phyloP scores from a whole-genome alignment of 805 yeast species.

The Nematodospora valgi region DNA sequence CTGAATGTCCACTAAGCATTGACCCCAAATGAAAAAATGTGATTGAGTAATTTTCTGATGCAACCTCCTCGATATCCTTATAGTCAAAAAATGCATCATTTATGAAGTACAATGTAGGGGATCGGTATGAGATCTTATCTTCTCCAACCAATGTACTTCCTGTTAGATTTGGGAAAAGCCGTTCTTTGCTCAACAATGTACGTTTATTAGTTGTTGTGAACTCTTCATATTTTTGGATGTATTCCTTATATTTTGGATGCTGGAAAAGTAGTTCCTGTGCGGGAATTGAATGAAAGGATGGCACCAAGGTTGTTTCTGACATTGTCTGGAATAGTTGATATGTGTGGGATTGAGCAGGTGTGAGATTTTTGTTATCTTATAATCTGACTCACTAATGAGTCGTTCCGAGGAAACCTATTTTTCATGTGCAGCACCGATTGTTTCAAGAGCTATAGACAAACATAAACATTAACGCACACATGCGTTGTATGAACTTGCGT shows the following conservation, averaged over 20 bases:
- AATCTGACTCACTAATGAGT: too few relatives aligned
- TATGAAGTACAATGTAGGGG: conserved; percentile 30
- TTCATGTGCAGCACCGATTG: too few relatives aligned
- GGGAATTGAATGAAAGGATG: too few relatives aligned
- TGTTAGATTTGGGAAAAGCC: conserved; percentile 32
- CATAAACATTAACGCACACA: too few relatives aligned
- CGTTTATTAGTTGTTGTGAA: conserved; percentile 5
- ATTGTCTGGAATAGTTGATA: too few relatives aligned
- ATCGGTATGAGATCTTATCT: conserved; percentile 31
- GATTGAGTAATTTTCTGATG: conserved; percentile 25
- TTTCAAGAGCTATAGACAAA: too few relatives aligned
- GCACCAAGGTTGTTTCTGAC: too few relatives aligned
- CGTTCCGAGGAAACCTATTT: too few relatives aligned
- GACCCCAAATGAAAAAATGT: conserved; percentile 40
- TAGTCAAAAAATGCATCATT: conserved; percentile 27
- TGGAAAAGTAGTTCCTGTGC: too few relatives aligned
- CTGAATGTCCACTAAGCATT: conserved; percentile 36
- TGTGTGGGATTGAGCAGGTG: too few relatives aligned
- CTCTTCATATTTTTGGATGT: neutral
- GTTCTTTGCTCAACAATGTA: conserved; percentile 19
- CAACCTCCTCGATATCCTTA: conserved; percentile 16
- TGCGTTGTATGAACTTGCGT: too few relatives aligned
- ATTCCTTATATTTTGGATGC: neutral
- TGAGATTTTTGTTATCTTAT: too few relatives aligned
- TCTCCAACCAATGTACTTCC: conserved; percentile 33